Evolutionary conservation across 2,329 filamentous ascomycete genomes (phyloP).

Genomic region (Aspergillus spinulosporus): DNA sequence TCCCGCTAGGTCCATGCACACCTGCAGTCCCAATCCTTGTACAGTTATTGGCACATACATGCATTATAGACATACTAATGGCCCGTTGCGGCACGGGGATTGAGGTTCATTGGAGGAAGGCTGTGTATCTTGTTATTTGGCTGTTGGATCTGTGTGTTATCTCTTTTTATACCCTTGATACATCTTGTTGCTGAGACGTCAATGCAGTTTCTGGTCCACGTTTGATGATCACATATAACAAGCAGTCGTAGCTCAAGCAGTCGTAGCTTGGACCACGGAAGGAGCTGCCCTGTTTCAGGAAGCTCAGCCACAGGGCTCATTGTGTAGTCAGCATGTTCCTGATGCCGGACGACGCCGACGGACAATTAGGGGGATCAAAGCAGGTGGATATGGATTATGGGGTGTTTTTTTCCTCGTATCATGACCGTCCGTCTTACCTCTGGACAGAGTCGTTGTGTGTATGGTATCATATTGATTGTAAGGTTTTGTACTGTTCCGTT

Average conservation of each 20-base stretch:
- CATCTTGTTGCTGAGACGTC: conserved; percentile 11
- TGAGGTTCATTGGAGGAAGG: conserved; percentile 5
- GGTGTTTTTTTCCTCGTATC: conserved; percentile 26
- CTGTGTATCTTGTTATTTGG: conserved; percentile 7
- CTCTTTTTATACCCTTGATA: conserved; percentile 12
- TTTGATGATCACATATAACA: background rate
- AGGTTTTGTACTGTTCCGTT: background rate
- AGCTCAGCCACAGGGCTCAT: conserved; percentile 1
- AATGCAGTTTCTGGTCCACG: conserved; percentile 4
- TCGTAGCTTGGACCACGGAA: background rate
- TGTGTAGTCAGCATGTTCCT: conserved; percentile 1
- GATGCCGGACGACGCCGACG: conserved; percentile 2
- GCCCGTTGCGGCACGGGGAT: background rate
- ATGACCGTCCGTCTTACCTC: background rate
- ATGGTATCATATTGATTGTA: background rate
- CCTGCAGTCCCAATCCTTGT: conserved; percentile 8
- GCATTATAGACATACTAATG: conserved; percentile 16
- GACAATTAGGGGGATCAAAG: conserved; percentile 9
- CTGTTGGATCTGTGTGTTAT: conserved; percentile 8
- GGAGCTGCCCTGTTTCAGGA: background rate
- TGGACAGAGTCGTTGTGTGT: background rate
- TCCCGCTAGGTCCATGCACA: background rate
- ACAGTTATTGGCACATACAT: conserved; percentile 15
- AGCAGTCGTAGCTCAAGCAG: too few species aligned
- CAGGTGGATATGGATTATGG: conserved; percentile 15